Percentiles rank a stretch among this genome's conserved stretches.
Evolutionary conservation across 2,329 filamentous ascomycete species (phyloP).

Genomic region (Fusarium robinianum): DNA sequence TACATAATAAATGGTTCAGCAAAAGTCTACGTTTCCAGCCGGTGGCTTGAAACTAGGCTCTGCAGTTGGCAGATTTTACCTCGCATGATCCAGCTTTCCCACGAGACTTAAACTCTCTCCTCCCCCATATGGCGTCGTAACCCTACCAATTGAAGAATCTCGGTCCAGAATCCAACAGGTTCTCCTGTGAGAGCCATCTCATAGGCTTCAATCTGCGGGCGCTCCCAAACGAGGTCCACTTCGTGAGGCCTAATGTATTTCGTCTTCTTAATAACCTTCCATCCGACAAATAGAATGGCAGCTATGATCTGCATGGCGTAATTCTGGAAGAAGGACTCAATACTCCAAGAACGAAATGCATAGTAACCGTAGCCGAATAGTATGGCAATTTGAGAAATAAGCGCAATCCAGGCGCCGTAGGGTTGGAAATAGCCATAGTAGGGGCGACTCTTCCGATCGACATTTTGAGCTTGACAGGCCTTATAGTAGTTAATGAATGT

Average conservation of each 20-base stretch:
- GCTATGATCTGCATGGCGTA: slow-evolving; percentile 60
- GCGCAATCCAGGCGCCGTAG: slow-evolving; percentile 52
- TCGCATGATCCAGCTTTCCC: no score
- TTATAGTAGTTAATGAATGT: slow-evolving; percentile 52
- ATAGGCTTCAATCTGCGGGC: slow-evolving; percentile 59
- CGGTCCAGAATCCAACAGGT: slow-evolving; percentile 59
- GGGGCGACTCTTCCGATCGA: slow-evolving; percentile 55
- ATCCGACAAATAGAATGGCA: slow-evolving; percentile 56
- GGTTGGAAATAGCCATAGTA: no score
- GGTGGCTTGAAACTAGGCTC: no score
- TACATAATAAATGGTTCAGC: no score
- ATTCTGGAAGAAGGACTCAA: slow-evolving; percentile 52
- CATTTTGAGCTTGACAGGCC: slow-evolving; percentile 55
- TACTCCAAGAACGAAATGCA: slow-evolving; percentile 52
- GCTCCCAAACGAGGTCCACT: slow-evolving; percentile 61
- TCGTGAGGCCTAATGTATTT: slow-evolving; percentile 55
- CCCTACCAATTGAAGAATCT: slow-evolving; percentile 50
- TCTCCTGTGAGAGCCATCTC: no score
- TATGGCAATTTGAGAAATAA: slow-evolving; percentile 46
- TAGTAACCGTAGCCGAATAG: slow-evolving; percentile 58
- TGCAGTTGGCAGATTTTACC: no score
- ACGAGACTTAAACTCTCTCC: no score
- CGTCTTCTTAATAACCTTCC: slow-evolving; percentile 65
- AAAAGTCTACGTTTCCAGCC: no score
- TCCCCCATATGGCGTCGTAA: no score